Evolutionary conservation across 768 basidiomycete genomes (phyloP), one percentile per base, ranked within the genome.

Genomic region (Vishniacozyma victoriae): DNA sequence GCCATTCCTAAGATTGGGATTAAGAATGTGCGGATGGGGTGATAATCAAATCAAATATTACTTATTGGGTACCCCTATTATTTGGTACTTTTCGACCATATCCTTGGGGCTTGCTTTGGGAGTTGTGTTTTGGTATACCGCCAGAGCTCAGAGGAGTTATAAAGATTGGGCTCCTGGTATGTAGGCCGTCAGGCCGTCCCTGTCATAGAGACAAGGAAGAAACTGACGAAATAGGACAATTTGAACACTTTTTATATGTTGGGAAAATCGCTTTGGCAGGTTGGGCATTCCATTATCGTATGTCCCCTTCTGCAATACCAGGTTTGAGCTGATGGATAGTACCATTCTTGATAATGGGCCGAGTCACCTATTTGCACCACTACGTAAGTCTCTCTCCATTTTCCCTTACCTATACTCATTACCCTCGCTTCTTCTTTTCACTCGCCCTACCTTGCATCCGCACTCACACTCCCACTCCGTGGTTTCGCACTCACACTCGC

Each of bases 1-100:
- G 93, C 93, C 93, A 0, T 83, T 86, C 75, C 76, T 96, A 33
- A 82, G 81, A 38, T 78, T 92, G 14, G 93, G 93, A 19, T 72
- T 99, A 66, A 80, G 93, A 16, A 99, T 99, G 93, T 95, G 92
- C 60, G 93, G 91, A 0, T 97, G 93, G 93, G 86, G 83, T 2
- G 85, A 91, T 52, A 55, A 64, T 6, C 87, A 89, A 67, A 75
- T 80, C 57, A 99, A 99, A 74, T 99, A 87, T 67, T 99, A 96
- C 70, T 77, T 99, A 29, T 75, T 92, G 50, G 91, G 91, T 2
- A 89, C 85, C n/a, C 91, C 93, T 0, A 57, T 93, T 51, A 81
- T 93, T 38, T 93, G 90, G 84, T 95, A 90, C 91, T 82, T 80
- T 22, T 78, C 84, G 12, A 77, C 83, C 0, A 50, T 78, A 46